phyloP scores from a whole-genome alignment of 1,284 basidiomycete species.

The Entoloma clypeatum region DNA sequence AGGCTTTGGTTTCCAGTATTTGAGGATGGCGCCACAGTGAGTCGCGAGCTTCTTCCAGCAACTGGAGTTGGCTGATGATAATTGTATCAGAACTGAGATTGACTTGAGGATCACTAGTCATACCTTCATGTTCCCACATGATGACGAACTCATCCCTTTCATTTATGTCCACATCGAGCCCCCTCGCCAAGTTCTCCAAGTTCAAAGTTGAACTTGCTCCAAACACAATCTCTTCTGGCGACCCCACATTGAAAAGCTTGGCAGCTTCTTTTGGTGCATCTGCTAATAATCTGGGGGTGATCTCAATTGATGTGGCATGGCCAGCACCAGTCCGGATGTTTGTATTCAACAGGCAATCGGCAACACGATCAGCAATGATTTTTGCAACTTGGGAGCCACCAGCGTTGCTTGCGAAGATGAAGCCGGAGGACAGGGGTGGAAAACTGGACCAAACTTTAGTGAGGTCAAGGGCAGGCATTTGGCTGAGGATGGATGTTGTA shows the following conservation, averaged over 20 bases:
- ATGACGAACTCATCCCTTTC: slow-evolving; percentile 70
- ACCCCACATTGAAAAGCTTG: slow-evolving; percentile 60
- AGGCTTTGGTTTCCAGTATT: slow-evolving; percentile 54
- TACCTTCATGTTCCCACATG: slow-evolving; percentile 76
- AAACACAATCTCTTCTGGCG: slow-evolving; percentile 61
- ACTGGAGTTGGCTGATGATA: slow-evolving; percentile 60
- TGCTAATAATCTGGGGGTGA: slow-evolving; percentile 47
- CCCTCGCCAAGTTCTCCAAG: slow-evolving; percentile 60
- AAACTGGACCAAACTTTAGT: slow-evolving; percentile 54
- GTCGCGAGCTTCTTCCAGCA: slow-evolving; percentile 74
- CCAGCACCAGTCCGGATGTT: slow-evolving; percentile 73
- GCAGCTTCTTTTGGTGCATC: slow-evolving; percentile 51
- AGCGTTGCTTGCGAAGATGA: slow-evolving; percentile 75
- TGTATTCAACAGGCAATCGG: slow-evolving; percentile 64
- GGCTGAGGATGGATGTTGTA: not conserved
- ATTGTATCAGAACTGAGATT: not conserved
- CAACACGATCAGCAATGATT: slow-evolving; percentile 53
- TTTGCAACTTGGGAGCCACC: slow-evolving; percentile 68
- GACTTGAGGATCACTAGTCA: not conserved
- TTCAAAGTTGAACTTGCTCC: slow-evolving; percentile 67
- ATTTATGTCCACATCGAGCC: slow-evolving; percentile 49
- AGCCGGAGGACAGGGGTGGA: slow-evolving; percentile 57
- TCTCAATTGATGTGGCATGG: slow-evolving; percentile 54
- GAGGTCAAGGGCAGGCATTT: slow-evolving; percentile 42
- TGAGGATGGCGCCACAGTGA: slow-evolving; percentile 51